Evolutionary conservation across 2,329 filamentous ascomycete genomes (phyloP).

Genomic region (Microsporum canis): DNA sequence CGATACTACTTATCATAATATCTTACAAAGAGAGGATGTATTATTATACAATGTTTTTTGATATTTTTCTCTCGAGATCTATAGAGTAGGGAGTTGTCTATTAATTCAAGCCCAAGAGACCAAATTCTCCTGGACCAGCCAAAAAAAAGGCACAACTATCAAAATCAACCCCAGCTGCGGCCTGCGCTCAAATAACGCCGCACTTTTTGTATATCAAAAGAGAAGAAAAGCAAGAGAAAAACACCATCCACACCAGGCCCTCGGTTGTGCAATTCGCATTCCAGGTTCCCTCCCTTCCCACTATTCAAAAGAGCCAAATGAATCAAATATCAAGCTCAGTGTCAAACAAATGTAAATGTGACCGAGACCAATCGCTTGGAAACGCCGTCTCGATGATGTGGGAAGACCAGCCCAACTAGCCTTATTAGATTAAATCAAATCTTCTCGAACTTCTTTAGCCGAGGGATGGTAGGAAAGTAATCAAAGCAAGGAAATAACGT

Average conservation of each 20-base stretch:
- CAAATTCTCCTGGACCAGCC: background rate
- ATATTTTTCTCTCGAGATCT: background rate
- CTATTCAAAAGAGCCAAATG: conserved; percentile 1
- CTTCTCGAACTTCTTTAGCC: background rate
- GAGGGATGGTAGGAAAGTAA: conserved; percentile 1
- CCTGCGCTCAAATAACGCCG: background rate
- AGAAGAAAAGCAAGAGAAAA: background rate
- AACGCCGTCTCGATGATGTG: background rate
- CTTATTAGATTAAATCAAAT: conserved; percentile 1
- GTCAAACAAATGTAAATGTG: background rate
- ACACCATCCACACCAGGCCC: background rate
- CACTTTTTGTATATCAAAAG: conserved; percentile 1
- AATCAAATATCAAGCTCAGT: background rate
- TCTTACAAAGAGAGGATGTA: background rate
- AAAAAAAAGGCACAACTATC: background rate
- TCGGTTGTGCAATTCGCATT: background rate
- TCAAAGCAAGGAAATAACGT: conserved; percentile 8
- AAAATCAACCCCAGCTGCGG: conserved; percentile 1
- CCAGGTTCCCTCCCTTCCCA: conserved; percentile 3
- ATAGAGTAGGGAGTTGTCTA: conserved; percentile 18
- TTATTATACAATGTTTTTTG: conserved; percentile 6
- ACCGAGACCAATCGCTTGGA: background rate
- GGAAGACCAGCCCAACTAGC: conserved; percentile 2
- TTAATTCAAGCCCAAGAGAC: background rate
- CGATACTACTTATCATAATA: background rate